Evolutionary conservation across 202 grass and related monocot species (phyloP), one percentile per base, ranked within the genome.

Genomic region (Musa balbisiana): DNA sequence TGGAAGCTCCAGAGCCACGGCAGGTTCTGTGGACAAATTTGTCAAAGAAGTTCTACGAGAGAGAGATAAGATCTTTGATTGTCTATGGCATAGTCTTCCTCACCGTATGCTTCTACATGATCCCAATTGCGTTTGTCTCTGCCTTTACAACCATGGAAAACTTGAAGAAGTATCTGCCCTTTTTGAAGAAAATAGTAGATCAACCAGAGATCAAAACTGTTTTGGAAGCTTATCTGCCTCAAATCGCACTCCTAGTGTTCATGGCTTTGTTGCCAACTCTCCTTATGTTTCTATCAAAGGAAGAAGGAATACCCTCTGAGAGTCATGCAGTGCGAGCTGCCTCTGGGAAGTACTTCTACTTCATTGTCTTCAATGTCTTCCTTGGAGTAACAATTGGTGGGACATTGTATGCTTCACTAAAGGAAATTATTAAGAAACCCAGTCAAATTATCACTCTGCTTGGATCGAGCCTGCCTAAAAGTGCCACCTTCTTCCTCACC

Each of bases 261-360:
- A 80, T 97, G 2, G 88, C 93, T 13, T 85, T 97, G 75, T 78
- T 97, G 64, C 90, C 93, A 26, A 1, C 73, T 59, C 83, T 93
- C 66, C 84, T 97, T 63, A 9, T 89, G 82, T 84, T 93, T 67
- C 76, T 97, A 60, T 93, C 93, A 9, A 97, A 91, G 85, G 69
- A 13, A 29, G 93, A 97, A 76, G 93, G 93, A 14, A 83, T 93
- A 17, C 71, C 90, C 66, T 83, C 85, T 0, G 64, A 82, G 49
- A 82, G 85, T 79, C 88, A 97, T 82, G 80, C 74, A 52, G 69
- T 85, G 2, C 70, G 90, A 71, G 90, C 87, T 15, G 80, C 90
- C 13, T 73, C 90, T 49, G 88, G 93, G 65, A 97, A 97, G 77
- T 91, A 89, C 71, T 97, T 93, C 78, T 97, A 93, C 53, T 97